Evolutionary conservation across 352 stramenopile species (phyloP).

Genomic region (Globisporangium cederbergense): DNA sequence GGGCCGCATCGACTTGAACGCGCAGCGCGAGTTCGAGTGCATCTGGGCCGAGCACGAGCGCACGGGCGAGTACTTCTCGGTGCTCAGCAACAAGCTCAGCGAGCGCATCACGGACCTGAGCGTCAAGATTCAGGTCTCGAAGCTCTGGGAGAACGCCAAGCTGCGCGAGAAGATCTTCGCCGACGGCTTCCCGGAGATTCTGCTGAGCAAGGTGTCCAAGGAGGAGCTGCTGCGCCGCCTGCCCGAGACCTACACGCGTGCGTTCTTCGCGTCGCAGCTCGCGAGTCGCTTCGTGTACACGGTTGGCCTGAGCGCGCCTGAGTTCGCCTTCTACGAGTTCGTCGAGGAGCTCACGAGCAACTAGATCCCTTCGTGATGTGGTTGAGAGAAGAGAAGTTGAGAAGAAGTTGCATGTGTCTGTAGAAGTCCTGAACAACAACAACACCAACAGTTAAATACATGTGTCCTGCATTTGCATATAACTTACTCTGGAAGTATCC

Average conservation of each 20-base stretch:
- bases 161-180: slow-evolving; percentile 72
- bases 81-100: slow-evolving; percentile 74
- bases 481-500: too few relatives aligned
- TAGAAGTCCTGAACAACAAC: neutral
- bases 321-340: slow-evolving; percentile 89
- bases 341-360: slow-evolving; percentile 49
- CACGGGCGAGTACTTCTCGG: slow-evolving; percentile 63
- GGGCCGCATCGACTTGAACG: slow-evolving; percentile 76
- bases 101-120: slow-evolving; percentile 81
- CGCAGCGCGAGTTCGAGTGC: slow-evolving; percentile 79
- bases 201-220: slow-evolving; percentile 50
- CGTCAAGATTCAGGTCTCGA: slow-evolving; percentile 77
- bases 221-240: slow-evolving; percentile 69
- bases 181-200: slow-evolving; percentile 70
- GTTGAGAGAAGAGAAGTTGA: neutral
- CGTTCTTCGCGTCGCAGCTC: slow-evolving; percentile 80
- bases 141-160: slow-evolving; percentile 62
- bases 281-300: slow-evolving; percentile 82
- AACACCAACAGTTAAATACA: too few relatives aligned
- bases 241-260: slow-evolving; percentile 74
- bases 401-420: neutral
- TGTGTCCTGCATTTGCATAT: too few relatives aligned
- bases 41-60: slow-evolving; percentile 79
- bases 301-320: slow-evolving; percentile 57
- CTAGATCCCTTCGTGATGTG: neutral